Evolutionary conservation across 495 filamentous ascomycete species (phyloP), one percentile per base, ranked within the genome.

Genomic region (Rostrohypoxylon terebratum): DNA sequence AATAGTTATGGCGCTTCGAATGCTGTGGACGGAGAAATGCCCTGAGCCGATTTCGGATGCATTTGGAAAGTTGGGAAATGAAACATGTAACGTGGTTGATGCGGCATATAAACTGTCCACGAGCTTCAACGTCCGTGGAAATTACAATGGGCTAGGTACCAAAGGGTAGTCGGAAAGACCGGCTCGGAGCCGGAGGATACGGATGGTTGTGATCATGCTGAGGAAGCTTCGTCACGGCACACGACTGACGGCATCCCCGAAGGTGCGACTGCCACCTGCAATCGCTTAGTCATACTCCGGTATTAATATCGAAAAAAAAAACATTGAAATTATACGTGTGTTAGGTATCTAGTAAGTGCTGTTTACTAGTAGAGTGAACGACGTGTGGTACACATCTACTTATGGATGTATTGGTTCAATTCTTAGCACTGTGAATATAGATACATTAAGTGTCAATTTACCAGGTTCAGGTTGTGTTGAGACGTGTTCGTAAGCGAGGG

Each of bases 191-290:
- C 25, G 48, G 48, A 53, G 20, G 28, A 31, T 36, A 11, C 42
- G 10, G 20, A 2, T 10, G 14, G 7, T 4, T 7, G n/a, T 25
- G 4, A n/a, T 16, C 33, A 21, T 58, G 20, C 38, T 58, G 9
- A 13, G 36, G 36, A 59, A 33, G 55, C 16, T 58, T 25, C 36
- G 33, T 38, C 13, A 7, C 33, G 55, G 55, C 55, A 42, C 34
- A 42, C 54, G 34, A 21, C 13, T 16, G 13, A 18, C 51, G 51
- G 51, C 25, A 28, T 34, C 33, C 8, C 25, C 25, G 25, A 5
- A 25, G 10, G 16, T 13, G 28, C 33, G n/a, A 25, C 28, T 18
- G 18, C 28, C 51, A 55, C 20, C 20, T 16, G 31, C 48, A 53
- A 11, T 13, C 21, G 25, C 47, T 28, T 51, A 51, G 20, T 51